A percentile compares a stretch with the other conserved stretches of the same genome.
phyloP scores from a whole-genome alignment of 2,329 filamentous ascomycete genomes.

The Metarhizium anisopliae region DNA sequence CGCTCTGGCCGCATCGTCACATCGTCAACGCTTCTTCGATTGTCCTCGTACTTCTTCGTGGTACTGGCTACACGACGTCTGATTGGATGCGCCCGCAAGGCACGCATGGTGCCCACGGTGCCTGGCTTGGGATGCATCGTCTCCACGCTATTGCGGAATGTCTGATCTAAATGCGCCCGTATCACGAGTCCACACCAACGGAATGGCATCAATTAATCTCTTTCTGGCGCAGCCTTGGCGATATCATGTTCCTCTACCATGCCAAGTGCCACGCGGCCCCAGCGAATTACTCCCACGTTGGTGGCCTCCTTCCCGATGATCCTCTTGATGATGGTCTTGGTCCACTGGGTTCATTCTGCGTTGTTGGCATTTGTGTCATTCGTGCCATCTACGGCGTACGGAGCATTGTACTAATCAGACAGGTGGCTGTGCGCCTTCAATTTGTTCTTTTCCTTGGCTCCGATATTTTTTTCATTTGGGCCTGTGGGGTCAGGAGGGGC shows the following conservation, averaged over 20 bases:
- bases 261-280: neutral
- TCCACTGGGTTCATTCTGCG: neutral
- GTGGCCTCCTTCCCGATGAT: neutral
- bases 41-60: neutral
- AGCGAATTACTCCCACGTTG: neutral
- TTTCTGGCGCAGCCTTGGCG: too few species aligned
- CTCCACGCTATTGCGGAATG: neutral
- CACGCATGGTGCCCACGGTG: too few species aligned
- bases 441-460: neutral
- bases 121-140: neutral
- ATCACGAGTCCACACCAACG: neutral
- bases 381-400: neutral
- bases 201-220: neutral
- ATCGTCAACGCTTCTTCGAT: neutral
- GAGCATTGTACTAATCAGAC: too few species aligned
- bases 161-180: too few species aligned
- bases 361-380: neutral
- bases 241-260: neutral
- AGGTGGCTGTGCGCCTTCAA: constrained; percentile 1
- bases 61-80: too few species aligned
- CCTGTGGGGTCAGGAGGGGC: neutral
- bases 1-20: neutral
- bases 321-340: neutral
- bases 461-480: neutral
- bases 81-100: too few species aligned